Evolutionary conservation across 257 asterid genomes (phyloP).

Genomic region (Salvia miltiorrhiza): DNA sequence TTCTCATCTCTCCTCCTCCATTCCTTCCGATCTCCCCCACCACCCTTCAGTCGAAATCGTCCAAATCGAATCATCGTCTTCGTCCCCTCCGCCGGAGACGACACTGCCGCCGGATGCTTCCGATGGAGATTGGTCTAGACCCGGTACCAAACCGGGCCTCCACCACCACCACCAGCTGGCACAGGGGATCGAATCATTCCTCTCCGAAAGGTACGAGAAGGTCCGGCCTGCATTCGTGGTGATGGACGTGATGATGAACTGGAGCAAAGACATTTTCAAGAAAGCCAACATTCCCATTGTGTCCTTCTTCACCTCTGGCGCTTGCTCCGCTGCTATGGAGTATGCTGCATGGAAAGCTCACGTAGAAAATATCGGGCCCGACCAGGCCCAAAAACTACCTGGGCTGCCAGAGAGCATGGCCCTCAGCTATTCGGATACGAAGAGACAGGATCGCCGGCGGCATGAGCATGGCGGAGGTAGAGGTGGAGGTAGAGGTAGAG

Average conservation of each 20-base stretch:
- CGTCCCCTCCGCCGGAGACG: too few relatives aligned
- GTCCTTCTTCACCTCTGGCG: slow-evolving; percentile 61
- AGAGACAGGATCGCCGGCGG: slow-evolving; percentile 21
- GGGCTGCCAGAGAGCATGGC: slow-evolving; percentile 56
- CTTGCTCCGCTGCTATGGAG: slow-evolving; percentile 60
- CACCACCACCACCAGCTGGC: slow-evolving; percentile 34
- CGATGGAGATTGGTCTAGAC: not conserved
- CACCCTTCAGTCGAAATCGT: slow-evolving; percentile 30
- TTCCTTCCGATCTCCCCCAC: slow-evolving; percentile 32
- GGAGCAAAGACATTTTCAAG: slow-evolving; percentile 55
- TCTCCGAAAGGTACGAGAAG: slow-evolving; percentile 28
- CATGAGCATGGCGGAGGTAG: not conserved
- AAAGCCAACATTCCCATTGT: slow-evolving; percentile 42
- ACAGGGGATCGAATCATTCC: slow-evolving; percentile 43
- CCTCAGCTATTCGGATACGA: slow-evolving; percentile 36
- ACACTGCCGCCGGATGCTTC: not conserved
- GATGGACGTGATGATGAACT: slow-evolving; percentile 72
- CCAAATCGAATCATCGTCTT: slow-evolving; percentile 29
- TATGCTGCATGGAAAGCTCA: slow-evolving; percentile 54
- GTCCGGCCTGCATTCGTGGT: slow-evolving; percentile 47
- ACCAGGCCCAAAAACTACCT: slow-evolving; percentile 35
- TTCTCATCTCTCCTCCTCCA: slow-evolving; percentile 60
- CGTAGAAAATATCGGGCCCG: slow-evolving; percentile 35
- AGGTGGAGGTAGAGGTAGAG: not conserved
- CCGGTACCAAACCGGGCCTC: too few relatives aligned